Conservation (phyloP, 2,329 filamentous ascomycete species). For the Ramularia endophylla region DNA sequence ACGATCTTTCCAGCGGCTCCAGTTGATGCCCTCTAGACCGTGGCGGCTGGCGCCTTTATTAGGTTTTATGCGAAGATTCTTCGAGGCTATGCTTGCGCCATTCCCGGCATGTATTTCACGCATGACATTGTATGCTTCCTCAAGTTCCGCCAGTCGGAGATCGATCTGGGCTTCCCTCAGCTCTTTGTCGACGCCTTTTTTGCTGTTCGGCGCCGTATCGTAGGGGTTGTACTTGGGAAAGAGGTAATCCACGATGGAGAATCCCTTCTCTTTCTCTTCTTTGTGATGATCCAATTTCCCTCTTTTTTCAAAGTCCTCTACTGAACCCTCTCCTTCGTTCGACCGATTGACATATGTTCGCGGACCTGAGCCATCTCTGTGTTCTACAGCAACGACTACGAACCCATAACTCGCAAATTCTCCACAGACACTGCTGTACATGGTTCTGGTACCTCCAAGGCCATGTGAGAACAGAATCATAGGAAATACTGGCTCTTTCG, state of each 20-base stretch:
- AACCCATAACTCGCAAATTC: slow-evolving; percentile 63
- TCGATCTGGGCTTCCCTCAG: slow-evolving; percentile 58
- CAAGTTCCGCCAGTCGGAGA: slow-evolving; percentile 57
- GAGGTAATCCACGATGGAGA: slow-evolving; percentile 48
- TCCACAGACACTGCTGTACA: slow-evolving; percentile 57
- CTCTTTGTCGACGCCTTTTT: slow-evolving; percentile 54
- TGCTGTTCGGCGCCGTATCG: slow-evolving; percentile 49
- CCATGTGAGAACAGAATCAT: slow-evolving; percentile 63
- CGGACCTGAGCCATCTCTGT: slow-evolving; percentile 59
- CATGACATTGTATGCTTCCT: slow-evolving; percentile 56
- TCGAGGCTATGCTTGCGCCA: slow-evolving; percentile 45
- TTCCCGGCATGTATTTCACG: slow-evolving; percentile 50
- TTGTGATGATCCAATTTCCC: slow-evolving; percentile 23
- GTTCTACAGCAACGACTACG: slow-evolving; percentile 59
- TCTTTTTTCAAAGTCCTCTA: slow-evolving; percentile 24
- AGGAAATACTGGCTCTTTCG: slow-evolving; percentile 48
- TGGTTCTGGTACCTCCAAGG: slow-evolving; percentile 57
- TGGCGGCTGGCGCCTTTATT: slow-evolving; percentile 54
- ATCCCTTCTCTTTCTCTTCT: slow-evolving; percentile 22
- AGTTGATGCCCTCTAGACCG: slow-evolving; percentile 52
- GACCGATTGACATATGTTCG: slow-evolving; percentile 55
- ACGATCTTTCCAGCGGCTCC: slow-evolving; percentile 51
- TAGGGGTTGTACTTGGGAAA: slow-evolving; percentile 50
- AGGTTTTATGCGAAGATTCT: slow-evolving; percentile 54
- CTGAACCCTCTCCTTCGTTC: slow-evolving; percentile 33